Evolutionary conservation across 1,139 yeast genomes (phyloP).

Genomic region (Yarrowia galli): DNA sequence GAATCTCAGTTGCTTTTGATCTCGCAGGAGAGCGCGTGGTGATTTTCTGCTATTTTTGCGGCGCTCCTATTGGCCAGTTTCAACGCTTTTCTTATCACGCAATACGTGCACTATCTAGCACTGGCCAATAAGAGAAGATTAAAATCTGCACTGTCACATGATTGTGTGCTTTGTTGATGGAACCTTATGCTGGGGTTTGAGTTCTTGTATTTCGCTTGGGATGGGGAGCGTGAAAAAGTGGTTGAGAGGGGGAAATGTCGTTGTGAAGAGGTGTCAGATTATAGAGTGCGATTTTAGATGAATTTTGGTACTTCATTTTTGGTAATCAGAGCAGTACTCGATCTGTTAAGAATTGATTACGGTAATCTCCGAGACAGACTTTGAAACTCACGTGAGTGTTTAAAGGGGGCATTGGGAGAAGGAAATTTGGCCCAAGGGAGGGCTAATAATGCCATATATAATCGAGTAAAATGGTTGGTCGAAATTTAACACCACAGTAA

Average conservation of each 20-base stretch:
- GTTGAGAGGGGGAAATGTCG: neutral
- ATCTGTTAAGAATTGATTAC: neutral
- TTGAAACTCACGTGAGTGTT: slow-evolving; percentile 18
- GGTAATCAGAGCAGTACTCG: no score
- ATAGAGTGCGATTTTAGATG: neutral
- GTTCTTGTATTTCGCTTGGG: neutral
- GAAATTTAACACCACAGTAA: neutral
- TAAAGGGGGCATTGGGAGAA: slow-evolving; percentile 30
- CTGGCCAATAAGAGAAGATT: slow-evolving; percentile 32
- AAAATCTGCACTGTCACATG: slow-evolving; percentile 37
- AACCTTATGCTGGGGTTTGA: neutral
- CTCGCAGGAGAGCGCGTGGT: neutral
- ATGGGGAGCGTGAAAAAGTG: no score
- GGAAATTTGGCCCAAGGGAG: neutral
- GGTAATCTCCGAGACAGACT: neutral
- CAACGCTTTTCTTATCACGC: slow-evolving; percentile 4
- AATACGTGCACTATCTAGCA: slow-evolving; percentile 37
- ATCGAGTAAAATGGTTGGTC: neutral
- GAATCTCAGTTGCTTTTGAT: neutral
- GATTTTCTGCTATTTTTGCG: neutral
- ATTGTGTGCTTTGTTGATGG: slow-evolving; percentile 29
- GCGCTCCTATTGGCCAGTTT: no score
- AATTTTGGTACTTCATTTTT: neutral
- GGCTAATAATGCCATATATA: neutral
- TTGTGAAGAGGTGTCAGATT: neutral